Evolutionary conservation across 2,329 filamentous ascomycete genomes (phyloP).

Genomic region (Rhytidhysteron rufulum): DNA sequence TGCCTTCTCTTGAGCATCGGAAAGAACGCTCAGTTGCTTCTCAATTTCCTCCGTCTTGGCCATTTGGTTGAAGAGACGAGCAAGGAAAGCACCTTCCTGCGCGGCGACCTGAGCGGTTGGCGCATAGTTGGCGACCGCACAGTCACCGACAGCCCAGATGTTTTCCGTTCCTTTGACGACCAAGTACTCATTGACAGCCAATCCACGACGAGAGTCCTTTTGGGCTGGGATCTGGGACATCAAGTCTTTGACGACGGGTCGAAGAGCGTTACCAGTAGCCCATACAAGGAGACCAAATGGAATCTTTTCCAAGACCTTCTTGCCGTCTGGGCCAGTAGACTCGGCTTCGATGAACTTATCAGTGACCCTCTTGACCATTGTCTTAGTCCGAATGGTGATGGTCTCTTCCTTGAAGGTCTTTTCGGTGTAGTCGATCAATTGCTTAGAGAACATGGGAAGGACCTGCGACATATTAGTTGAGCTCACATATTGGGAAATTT

Average conservation of each 20-base stretch:
- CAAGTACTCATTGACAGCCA: conserved; percentile 97
- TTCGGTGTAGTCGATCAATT: conserved; percentile 98
- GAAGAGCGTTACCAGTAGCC: conserved; percentile 95
- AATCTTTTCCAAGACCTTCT: conserved; percentile 75
- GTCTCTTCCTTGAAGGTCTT: conserved; percentile 98
- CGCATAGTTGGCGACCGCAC: conserved; percentile 94
- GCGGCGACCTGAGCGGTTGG: conserved; percentile 95
- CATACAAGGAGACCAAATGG: conserved; percentile 96
- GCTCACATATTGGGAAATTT: background rate
- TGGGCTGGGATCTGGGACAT: conserved; percentile 91
- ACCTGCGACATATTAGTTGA: conserved; percentile 39
- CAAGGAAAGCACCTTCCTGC: conserved; percentile 94
- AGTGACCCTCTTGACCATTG: conserved; percentile 96
- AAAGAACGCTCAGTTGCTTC: conserved; percentile 66
- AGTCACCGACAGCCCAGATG: conserved; percentile 97
- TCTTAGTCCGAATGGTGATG: conserved; percentile 96
- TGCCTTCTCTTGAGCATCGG: conserved; percentile 57
- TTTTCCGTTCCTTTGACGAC: conserved; percentile 96
- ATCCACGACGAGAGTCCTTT: conserved; percentile 88
- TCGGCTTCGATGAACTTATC: conserved; percentile 91
- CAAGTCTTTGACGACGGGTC: conserved; percentile 83
- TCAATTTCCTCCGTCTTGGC: conserved; percentile 88
- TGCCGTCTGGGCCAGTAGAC: conserved; percentile 73
- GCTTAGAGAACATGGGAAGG: conserved; percentile 97
- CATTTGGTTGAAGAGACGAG: conserved; percentile 97